A percentile compares a stretch with the other conserved stretches of the same genome.
These are phyloP conservation scores for Gracilaria domingensis DNA, from an alignment of 23 red algal species.

Conservation along the genomic window DNA sequence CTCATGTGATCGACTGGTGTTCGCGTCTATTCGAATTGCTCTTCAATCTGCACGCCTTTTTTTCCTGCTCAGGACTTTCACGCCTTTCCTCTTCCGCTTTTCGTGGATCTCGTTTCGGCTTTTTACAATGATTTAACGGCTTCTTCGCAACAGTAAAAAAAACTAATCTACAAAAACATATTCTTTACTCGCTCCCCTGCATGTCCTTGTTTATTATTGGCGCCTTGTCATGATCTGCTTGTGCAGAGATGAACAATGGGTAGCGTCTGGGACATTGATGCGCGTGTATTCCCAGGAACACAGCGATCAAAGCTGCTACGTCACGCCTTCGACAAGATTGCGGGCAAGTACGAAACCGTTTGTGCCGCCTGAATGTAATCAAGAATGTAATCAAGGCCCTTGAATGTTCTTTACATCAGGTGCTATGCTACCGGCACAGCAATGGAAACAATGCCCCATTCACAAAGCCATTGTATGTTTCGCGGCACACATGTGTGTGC, in stretches of 20 bases:
- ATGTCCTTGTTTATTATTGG: background rate
- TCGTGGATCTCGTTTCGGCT: conserved; percentile 6
- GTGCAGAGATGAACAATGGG: background rate
- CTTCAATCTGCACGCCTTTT: background rate
- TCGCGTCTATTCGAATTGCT: background rate
- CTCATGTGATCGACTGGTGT: background rate
- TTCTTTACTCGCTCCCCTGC: background rate
- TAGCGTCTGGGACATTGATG: background rate
- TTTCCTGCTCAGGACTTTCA: background rate
- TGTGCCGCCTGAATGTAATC: background rate
- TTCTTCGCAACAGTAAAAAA: conserved; percentile 33
- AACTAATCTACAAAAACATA: conserved; percentile 21
- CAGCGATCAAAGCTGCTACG: too few relatives aligned
- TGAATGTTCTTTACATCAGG: background rate
- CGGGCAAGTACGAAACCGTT: background rate
- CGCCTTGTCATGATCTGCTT: background rate
- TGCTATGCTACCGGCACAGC: background rate
- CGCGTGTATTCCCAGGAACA: background rate
- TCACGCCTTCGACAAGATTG: background rate
- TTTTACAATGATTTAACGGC: conserved; percentile 32
- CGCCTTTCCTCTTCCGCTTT: background rate
- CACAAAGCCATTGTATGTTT: background rate
- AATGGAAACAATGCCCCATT: background rate
- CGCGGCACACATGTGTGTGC: background rate
- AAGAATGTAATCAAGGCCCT: too few relatives aligned